Evolutionary conservation across 768 basidiomycete genomes (phyloP).

Genomic region (Serpula lacrymans): DNA sequence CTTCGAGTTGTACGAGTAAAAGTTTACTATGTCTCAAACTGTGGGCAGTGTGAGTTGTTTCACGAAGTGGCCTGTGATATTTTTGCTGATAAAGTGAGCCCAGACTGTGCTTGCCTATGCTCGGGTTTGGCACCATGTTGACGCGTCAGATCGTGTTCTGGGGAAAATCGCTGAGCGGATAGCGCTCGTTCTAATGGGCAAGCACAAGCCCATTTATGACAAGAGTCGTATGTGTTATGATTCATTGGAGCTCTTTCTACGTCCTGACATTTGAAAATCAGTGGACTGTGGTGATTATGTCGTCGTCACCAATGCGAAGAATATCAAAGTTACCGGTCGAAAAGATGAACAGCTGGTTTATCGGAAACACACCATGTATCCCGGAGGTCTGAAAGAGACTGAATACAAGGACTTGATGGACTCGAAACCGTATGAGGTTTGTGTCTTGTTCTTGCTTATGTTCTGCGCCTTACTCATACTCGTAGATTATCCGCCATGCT

Average conservation of each 20-base stretch:
- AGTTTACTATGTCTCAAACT: conserved; percentile 67
- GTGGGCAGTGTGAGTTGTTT: conserved; percentile 65
- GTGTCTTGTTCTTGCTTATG: conserved; percentile 20
- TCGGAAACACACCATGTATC: conserved; percentile 87
- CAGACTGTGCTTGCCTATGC: conserved; percentile 95
- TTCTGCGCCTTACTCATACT: not conserved
- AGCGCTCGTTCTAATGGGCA: conserved; percentile 96
- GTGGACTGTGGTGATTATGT: conserved; percentile 99
- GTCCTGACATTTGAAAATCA: conserved; percentile 22
- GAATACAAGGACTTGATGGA: conserved; percentile 82
- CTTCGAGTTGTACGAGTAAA: not conserved
- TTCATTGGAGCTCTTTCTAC: not conserved
- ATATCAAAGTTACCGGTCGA: conserved; percentile 82
- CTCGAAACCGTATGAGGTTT: conserved; percentile 84
- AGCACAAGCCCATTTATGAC: conserved; percentile 97
- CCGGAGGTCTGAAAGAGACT: conserved; percentile 91
- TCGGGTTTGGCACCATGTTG: conserved; percentile 95
- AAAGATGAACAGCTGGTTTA: conserved; percentile 88
- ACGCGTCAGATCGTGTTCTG: conserved; percentile 85
- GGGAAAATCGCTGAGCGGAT: conserved; percentile 95
- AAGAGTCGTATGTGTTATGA: conserved; percentile 62
- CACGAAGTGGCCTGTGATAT: not conserved
- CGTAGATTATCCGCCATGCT: conserved; percentile 89
- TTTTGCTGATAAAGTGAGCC: conserved; percentile 3
- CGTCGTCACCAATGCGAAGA: conserved; percentile 85